These are phyloP conservation scores for Tilletia walkeri DNA, from an alignment of 1,284 basidiomycete species.

Conservation along the genomic window DNA sequence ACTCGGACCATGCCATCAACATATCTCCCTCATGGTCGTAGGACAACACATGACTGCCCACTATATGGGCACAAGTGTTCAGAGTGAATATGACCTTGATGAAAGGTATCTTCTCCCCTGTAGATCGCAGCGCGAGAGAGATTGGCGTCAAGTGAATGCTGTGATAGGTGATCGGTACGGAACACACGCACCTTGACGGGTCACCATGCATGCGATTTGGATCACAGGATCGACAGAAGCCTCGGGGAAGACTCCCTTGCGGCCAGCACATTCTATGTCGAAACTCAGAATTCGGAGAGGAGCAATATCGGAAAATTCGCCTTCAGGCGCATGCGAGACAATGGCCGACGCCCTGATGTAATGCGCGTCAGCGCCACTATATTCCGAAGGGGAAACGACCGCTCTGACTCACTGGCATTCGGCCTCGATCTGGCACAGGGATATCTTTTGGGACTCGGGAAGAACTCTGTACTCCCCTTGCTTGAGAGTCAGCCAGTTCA, in stretches of 20 bases:
- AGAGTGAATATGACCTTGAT: constrained; percentile 55
- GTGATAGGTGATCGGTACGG: too few relatives aligned
- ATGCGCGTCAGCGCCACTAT: not conserved
- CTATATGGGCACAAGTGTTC: constrained; percentile 53
- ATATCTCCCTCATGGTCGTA: constrained; percentile 51
- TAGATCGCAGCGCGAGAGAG: too few relatives aligned
- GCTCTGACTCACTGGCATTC: constrained; percentile 33
- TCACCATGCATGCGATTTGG: constrained; percentile 56
- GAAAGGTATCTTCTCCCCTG: constrained; percentile 43
- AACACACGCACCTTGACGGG: constrained; percentile 41
- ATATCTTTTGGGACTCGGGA: constrained; percentile 33
- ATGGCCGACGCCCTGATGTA: constrained; percentile 35
- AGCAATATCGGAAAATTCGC: constrained; percentile 52
- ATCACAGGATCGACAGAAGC: constrained; percentile 52
- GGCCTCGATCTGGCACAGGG: constrained; percentile 52
- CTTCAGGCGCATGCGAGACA: constrained; percentile 47
- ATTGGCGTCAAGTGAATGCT: too few relatives aligned
- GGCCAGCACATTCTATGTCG: constrained; percentile 55
- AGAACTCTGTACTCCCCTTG: constrained; percentile 48
- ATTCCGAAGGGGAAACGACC: not conserved
- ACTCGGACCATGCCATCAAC: constrained; percentile 52
- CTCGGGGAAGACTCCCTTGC: constrained; percentile 55
- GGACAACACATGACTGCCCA: constrained; percentile 50
- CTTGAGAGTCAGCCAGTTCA: constrained; percentile 53
- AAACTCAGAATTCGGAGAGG: constrained; percentile 54